phyloP scores from a whole-genome alignment of 768 basidiomycete genomes.

The Boletus subparvulus region DNA sequence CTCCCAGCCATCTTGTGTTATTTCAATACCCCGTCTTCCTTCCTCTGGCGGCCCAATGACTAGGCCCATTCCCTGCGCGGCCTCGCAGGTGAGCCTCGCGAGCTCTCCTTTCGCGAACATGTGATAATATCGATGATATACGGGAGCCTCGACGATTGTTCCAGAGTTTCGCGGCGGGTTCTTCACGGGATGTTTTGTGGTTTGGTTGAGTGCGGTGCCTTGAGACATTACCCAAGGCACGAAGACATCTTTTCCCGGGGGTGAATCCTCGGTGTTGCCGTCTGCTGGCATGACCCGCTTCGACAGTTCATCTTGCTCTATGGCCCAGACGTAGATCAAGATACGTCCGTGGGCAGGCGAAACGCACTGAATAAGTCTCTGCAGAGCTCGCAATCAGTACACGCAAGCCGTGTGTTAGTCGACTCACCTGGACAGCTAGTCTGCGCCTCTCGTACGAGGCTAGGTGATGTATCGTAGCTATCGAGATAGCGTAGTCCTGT shows the following conservation, averaged over 20 bases:
- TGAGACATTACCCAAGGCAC: conserved; percentile 81
- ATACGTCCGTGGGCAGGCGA: conserved; percentile 71
- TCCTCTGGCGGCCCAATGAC: conserved; percentile 41
- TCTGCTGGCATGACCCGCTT: conserved; percentile 60
- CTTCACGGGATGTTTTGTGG: conserved; percentile 4
- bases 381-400: background rate
- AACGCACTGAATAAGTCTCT: conserved; percentile 67
- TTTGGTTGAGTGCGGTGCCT: conserved; percentile 20
- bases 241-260: conserved; percentile 73
- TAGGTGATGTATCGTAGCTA: conserved; percentile 96
- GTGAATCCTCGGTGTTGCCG: background rate
- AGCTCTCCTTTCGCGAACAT: conserved; percentile 90
- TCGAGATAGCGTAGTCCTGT: conserved; percentile 95
- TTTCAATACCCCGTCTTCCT: conserved; percentile 51
- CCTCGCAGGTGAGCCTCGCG: conserved; percentile 53
- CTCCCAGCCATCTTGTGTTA: conserved; percentile 81
- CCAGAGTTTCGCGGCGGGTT: background rate
- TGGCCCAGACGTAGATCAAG: conserved; percentile 95
- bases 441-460: conserved; percentile 74
- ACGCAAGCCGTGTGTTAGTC: background rate
- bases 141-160: conserved; percentile 24
- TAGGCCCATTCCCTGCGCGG: conserved; percentile 59
- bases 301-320: conserved; percentile 86
- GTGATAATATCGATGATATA: conserved; percentile 93
- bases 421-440: conserved; percentile 67